Base-by-base conservation (phyloP, 331 rosid genomes). In the Ulmus americana region DNA sequence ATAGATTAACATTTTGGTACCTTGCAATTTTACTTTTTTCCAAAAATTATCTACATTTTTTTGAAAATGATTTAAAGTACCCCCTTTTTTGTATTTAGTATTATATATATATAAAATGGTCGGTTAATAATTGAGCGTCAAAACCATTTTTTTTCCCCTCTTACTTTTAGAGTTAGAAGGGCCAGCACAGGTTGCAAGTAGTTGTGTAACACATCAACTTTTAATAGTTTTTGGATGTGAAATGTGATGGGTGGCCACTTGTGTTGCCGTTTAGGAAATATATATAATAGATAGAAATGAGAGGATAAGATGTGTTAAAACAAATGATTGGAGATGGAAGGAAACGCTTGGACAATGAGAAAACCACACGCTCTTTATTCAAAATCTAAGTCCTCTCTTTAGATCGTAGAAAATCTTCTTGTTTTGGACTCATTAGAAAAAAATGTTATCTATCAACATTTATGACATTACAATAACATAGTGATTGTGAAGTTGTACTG, bases 271-370 rank as follows among this genome's bases (percentile, higher is more conserved):
- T 3, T 28, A 0, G 35, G 35, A 28, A 28, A 28, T 28, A 28
- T 28, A 28, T 28, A 28, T 28, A 28, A 28, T 28, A 28, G 35
- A 28, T 28, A 12, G 58, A 48, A 48, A 1, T 3, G 39, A 1
- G 5, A 1, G 6, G 9, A 11, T 16, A 18, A 10, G 12, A 9
- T 2, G 35, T 11, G 45, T 12, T 43, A 9, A 22, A 28, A 28
- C 39, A 44, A 51, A 47, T 64, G 53, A 65, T 61, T 69, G 81
- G 65, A 72, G 70, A 69, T 5, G 55, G 11, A 71, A 50, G 46
- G 8, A 69, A 59, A 73, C 78, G 68, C 79, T 76, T 76, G 79
- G 79, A 73, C 62, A 13, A 38, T 6, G 55, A 47, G 72, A 77
- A 51, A 48, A 59, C 77, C 79, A 62, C 82, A 64, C 1, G 63